A percentile compares a stretch with the other conserved stretches of the same genome.
Evolutionary conservation across 2,329 filamentous ascomycete species (phyloP).

Genomic region (Capronia epimyces): DNA sequence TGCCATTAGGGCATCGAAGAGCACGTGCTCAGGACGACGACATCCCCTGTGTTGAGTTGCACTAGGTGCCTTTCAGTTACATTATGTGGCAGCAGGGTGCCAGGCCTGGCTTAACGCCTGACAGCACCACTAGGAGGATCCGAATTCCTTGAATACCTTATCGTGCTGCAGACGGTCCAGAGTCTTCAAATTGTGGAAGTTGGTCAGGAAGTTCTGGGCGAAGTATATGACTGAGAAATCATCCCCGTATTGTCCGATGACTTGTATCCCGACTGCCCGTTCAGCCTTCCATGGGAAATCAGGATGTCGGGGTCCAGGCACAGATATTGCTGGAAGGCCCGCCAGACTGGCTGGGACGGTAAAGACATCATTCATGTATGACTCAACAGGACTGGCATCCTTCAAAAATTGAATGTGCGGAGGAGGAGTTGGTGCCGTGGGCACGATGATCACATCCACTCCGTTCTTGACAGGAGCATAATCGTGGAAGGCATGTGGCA

Average conservation of each 20-base stretch:
- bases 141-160: background rate
- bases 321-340: conserved; percentile 78
- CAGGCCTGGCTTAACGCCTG: background rate
- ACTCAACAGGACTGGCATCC: conserved; percentile 52
- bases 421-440: conserved; percentile 74
- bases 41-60: too few species aligned
- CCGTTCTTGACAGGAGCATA: conserved; percentile 39
- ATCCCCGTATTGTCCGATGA: conserved; percentile 46
- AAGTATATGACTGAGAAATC: conserved; percentile 32
- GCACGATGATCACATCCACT: conserved; percentile 82
- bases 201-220: conserved; percentile 14
- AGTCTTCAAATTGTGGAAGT: conserved; percentile 12
- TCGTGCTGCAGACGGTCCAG: background rate
- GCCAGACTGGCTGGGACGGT: conserved; percentile 92
- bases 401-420: conserved; percentile 58
- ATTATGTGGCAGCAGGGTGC: background rate
- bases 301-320: conserved; percentile 54
- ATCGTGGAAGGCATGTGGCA: conserved; percentile 59
- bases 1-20: background rate
- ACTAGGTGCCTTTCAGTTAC: too few species aligned
- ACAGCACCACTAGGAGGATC: background rate
- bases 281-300: conserved; percentile 22
- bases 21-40: background rate
- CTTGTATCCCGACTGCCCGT: conserved; percentile 39
- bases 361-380: conserved; percentile 90